Base-by-base conservation (phyloP, 2,329 filamentous ascomycete genomes). In the Coniella lustricola region DNA sequence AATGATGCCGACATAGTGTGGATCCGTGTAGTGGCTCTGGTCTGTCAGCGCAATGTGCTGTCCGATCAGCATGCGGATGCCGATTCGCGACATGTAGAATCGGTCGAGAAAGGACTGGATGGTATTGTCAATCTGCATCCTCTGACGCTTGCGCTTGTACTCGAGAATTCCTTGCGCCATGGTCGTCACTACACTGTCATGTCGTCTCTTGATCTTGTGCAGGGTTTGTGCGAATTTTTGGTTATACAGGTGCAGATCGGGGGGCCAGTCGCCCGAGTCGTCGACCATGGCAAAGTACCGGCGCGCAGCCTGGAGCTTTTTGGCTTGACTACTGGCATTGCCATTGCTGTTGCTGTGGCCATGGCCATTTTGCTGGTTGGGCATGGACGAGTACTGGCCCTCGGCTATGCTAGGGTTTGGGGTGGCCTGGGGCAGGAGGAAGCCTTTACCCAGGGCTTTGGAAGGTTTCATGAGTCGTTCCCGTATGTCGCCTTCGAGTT, bases 1-100 rank as follows among this genome's bases (percentile, higher is more conserved):
- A 63, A 98, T 98, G 57, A 98, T 96, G 55, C 93, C 93, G 57
- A 98, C 93, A 63, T 98, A 97, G 53, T 89, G 87, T 33, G 90
- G 89, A 66, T 97, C 91, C 54, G 84, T 83, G 57, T 90, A 83
- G 59, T 93, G 85, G 60, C 84, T 87, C 69, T 97, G 90, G 66
- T 97, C 91, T 5, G 90, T 95, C 51, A 98, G 76, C 51, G 93
- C 93, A 61, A 98, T 95, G 73, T 98, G 93, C 67, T 98, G 93
- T 46, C 93, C 93, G 60, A 98, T 96, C 44, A 98, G 82, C 93
- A 98, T 98, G 59, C 93, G 87, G 59, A 98, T 98, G 56, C 93
- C 93, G 62, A 98, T 98, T 54, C 93, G 88, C 38, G 90, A 96
- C 93, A 98, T 98, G 76, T 98, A 98, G 70, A 98, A 98, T 51